Evolutionary conservation across 2,329 filamentous ascomycete genomes (phyloP), one percentile per base, ranked within the genome.

Genomic region (Biscogniauxia sp.): DNA sequence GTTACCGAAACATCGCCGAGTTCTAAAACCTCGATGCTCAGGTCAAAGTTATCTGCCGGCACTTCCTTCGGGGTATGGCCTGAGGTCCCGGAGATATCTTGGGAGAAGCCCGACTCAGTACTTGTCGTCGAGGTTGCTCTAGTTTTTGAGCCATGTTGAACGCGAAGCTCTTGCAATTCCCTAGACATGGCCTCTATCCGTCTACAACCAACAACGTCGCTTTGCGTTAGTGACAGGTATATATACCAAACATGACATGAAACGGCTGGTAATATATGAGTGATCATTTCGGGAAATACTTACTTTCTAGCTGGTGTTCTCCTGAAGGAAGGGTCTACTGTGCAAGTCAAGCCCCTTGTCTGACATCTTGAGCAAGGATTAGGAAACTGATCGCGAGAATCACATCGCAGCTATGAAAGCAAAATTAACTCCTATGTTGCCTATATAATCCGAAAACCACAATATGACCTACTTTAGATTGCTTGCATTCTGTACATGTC

Each of bases 401-500:
- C 71, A 61, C 72, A 73, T 54, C 70, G 69, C 51, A 73, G 64
- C 72, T 73, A 60, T 52, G 13, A 28, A 25, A 5, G 49, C 57
- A 9, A 7, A 52, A 9, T 55, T 26, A 17, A 65, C 53, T 55
- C 55, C 51, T 25, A 25, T 13, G 51, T 56, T 37, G 61, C 23
- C 23, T 23, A 65, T 61, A 15, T 53, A 4, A 58, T 57, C 45
- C 56, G 53, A 15, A 64, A 37, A 50, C 51, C 55, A 54, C 26
- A 51, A 54, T 51, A 49, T 45, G 57, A 57, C 56, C 20, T 58
- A 70, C 70, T 61, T 72, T 72, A 37, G 69, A 70, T 57, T 72
- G 70, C 52, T 72, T 72, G 64, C 70, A 72, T 64, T 72, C 70
- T n/a, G 70, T 72, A 63, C 70, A 72, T 8, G 70, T 71, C 58